Conservation (phyloP, 768 basidiomycete genomes). For the Leucocoprinus sp. region DNA sequence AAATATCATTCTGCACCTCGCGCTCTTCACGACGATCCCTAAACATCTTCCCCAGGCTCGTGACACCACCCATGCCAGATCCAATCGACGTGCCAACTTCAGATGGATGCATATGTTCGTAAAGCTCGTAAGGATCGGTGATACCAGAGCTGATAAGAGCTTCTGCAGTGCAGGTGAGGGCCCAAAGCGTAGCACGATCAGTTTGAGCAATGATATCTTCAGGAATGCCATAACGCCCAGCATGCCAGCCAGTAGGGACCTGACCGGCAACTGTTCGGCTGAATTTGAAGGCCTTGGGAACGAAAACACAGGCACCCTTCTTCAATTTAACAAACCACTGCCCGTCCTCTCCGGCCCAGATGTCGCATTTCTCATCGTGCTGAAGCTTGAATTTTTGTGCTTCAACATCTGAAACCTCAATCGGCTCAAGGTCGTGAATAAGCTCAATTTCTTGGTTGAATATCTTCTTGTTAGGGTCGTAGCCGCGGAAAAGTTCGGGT, state of each 20-base stretch:
- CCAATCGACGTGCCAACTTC: constrained; percentile 93
- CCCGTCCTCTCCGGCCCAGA: constrained; percentile 87
- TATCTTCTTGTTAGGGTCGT: constrained; percentile 94
- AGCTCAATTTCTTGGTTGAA: constrained; percentile 98
- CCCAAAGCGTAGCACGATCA: constrained; percentile 91
- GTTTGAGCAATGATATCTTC: constrained; percentile 92
- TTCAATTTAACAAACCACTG: constrained; percentile 99
- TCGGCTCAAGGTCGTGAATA: constrained; percentile 91
- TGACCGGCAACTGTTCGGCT: constrained; percentile 93
- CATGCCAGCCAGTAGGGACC: constrained; percentile 95
- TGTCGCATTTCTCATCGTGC: constrained; percentile 93
- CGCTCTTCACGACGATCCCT: constrained; percentile 97
- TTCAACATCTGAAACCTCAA: constrained; percentile 87
- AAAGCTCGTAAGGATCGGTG: constrained; percentile 96
- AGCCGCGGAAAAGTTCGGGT: constrained; percentile 96
- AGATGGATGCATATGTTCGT: constrained; percentile 93
- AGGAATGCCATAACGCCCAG: constrained; percentile 94
- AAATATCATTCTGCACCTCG: constrained; percentile 95
- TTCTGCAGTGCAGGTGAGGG: constrained; percentile 88
- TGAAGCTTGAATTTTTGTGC: constrained; percentile 94
- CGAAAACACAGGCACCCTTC: constrained; percentile 87
- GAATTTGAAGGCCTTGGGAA: constrained; percentile 95
- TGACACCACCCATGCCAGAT: constrained; percentile 96
- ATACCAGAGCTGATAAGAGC: constrained; percentile 95
- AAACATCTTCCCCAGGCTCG: constrained; percentile 93